Conservation (phyloP, 345 rosid genomes). For the Kernera saxatilis region DNA sequence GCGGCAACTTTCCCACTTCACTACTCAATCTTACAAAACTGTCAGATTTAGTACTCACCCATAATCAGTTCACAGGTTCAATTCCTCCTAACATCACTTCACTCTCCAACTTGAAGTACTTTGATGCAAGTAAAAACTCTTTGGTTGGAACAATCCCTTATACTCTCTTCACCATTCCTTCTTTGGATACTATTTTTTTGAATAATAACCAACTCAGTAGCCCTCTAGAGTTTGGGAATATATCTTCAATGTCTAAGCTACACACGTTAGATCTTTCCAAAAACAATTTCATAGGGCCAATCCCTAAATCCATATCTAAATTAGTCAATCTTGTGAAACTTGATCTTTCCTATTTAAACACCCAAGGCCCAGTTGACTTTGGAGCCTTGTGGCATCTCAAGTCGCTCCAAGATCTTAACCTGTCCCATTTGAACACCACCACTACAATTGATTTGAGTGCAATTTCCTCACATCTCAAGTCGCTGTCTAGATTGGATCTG, state of each 20-base stretch:
- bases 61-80: neutral
- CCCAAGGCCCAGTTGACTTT: constrained; percentile 1
- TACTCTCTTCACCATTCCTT: neutral
- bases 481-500: neutral
- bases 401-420: neutral
- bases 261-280: neutral
- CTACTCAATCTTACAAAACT: neutral
- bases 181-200: fast-evolving
- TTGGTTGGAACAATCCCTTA: neutral
- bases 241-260: neutral
- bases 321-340: neutral
- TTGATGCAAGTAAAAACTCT: neutral
- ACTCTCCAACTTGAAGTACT: too few species aligned
- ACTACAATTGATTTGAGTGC: neutral
- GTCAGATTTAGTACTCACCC: neutral
- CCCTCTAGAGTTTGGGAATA: neutral
- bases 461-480: neutral
- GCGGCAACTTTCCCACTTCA: neutral
- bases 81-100: too few species aligned
- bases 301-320: constrained; percentile 7
- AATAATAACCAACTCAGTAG: neutral
- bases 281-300: constrained; percentile 25
- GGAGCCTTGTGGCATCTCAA: constrained; percentile 8
- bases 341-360: neutral
- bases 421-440: neutral